Percentiles rank a stretch among this genome's conserved stretches.
These are phyloP conservation scores for Pseudoscleropodium purum DNA, from an alignment of 225 moss, liverwort and hornwort species.

Conservation along the genomic window DNA sequence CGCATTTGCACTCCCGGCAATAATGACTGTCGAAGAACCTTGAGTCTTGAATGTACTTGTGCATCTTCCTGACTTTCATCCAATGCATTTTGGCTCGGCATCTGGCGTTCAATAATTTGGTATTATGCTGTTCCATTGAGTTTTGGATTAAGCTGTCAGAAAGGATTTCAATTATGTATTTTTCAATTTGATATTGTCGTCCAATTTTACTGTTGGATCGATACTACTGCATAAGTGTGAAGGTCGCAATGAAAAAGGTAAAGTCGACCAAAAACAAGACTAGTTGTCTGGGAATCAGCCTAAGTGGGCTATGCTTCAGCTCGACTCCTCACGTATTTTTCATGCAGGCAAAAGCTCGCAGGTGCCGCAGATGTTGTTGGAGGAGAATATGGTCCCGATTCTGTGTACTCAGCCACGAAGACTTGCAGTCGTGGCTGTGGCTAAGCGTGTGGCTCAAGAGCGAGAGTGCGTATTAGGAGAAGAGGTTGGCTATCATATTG, in stretches of 20 bases:
- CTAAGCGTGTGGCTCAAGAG: slow-evolving; percentile 62
- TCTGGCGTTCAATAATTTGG: neutral
- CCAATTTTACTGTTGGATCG: neutral
- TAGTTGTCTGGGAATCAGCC: neutral
- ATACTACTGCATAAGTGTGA: neutral
- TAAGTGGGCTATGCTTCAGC: neutral
- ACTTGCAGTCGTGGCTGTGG: slow-evolving; percentile 59
- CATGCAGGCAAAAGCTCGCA: slow-evolving; percentile 63
- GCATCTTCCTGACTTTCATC: neutral
- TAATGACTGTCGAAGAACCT: neutral
- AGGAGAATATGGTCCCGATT: slow-evolving; percentile 43
- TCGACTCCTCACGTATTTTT: neutral
- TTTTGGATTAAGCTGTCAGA: neutral
- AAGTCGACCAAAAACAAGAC: neutral
- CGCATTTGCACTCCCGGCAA: neutral
- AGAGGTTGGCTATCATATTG: slow-evolving; percentile 62
- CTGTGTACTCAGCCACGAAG: slow-evolving; percentile 62
- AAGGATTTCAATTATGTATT: neutral
- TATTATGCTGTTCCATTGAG: neutral
- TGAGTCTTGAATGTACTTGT: neutral
- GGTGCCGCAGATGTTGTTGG: slow-evolving; percentile 62
- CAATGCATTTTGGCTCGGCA: neutral
- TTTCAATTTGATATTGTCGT: neutral
- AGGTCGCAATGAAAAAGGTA: neutral
- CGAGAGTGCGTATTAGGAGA: slow-evolving; percentile 24